A percentile compares a stretch with the other conserved stretches of the same genome.
These are phyloP conservation scores for Plasmodium berghei DNA, from an alignment of 169 alveolate genomes.

Conservation along the genomic window DNA sequence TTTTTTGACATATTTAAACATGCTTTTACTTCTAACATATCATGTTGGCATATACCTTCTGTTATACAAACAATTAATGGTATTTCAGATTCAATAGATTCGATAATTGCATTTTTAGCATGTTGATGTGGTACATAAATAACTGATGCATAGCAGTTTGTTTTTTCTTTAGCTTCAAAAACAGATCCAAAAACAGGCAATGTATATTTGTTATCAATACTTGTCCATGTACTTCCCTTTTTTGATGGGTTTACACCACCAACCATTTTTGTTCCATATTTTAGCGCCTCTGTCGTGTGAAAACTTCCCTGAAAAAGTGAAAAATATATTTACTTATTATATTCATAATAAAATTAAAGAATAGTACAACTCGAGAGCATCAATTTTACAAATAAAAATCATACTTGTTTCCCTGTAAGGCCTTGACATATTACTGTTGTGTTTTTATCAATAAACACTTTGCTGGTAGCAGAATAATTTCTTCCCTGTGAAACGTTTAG, in stretches of 20 bases:
- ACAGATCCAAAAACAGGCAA: slow-evolving; percentile 85
- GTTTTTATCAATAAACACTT: slow-evolving; percentile 91
- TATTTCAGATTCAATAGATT: slow-evolving; percentile 96
- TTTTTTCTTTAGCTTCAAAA: slow-evolving; percentile 83
- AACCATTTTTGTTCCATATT: slow-evolving; percentile 93
- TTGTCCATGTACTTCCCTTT: slow-evolving; percentile 90
- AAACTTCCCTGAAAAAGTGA: slow-evolving; percentile 89
- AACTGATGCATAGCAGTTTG: slow-evolving; percentile 95
- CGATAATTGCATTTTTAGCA: slow-evolving; percentile 96
- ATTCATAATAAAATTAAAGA: not conserved
- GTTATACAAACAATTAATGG: slow-evolving; percentile 97
- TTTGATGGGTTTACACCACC: slow-evolving; percentile 95
- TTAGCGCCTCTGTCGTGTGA: slow-evolving; percentile 92
- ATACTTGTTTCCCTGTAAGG: slow-evolving; percentile 94
- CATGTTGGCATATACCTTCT: slow-evolving; percentile 98
- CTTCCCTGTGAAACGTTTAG: slow-evolving; percentile 31
- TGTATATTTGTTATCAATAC: slow-evolving; percentile 80
- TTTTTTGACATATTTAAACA: slow-evolving; percentile 86
- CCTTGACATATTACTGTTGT: slow-evolving; percentile 95
- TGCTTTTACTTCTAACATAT: slow-evolving; percentile 95
- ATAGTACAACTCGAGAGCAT: not conserved
- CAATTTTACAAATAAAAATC: slow-evolving; percentile 5
- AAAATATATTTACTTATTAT: not conserved
- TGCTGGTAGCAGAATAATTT: slow-evolving; percentile 82
- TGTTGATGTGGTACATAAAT: slow-evolving; percentile 96